Evolutionary conservation across 768 basidiomycete species (phyloP).

Genomic region (Podaxis sp.): DNA sequence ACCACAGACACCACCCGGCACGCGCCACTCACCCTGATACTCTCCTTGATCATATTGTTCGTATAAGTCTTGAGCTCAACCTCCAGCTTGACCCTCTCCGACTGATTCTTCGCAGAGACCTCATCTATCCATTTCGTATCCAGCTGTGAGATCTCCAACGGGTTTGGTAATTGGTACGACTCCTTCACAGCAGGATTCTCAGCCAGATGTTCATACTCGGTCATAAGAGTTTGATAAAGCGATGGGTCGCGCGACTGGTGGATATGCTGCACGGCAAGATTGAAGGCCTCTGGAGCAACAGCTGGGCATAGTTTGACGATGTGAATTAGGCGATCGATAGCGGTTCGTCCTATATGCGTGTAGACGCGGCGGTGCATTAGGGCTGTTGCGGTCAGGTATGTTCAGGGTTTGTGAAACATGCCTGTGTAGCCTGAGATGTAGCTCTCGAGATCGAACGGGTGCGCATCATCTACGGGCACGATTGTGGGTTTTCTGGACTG

Average conservation of each 20-base stretch:
- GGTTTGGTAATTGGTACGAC: constrained; percentile 36
- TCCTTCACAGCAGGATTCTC: constrained; percentile 24
- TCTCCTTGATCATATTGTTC: constrained; percentile 99
- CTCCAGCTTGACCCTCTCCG: constrained; percentile 83
- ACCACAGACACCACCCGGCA: background rate
- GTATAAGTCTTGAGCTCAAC: constrained; percentile 93
- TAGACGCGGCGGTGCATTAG: background rate
- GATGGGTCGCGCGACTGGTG: constrained; percentile 67
- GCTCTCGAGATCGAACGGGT: constrained; percentile 85
- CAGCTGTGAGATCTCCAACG: constrained; percentile 45
- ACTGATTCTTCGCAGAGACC: constrained; percentile 57
- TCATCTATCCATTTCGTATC: constrained; percentile 78
- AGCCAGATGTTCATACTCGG: constrained; percentile 52
- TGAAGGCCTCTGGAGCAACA: constrained; percentile 71
- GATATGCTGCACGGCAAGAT: constrained; percentile 62
- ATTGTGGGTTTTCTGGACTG: constrained; percentile 25
- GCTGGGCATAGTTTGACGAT: constrained; percentile 64
- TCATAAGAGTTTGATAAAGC: constrained; percentile 49
- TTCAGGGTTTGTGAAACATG: constrained; percentile 23
- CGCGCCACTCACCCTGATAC: constrained; percentile 70
- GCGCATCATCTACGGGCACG: constrained; percentile 66
- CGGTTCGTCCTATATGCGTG: constrained; percentile 57
- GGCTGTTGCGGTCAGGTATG: background rate
- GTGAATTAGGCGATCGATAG: constrained; percentile 70
- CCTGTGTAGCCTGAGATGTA: constrained; percentile 79